phyloP scores from a whole-genome alignment of 495 filamentous ascomycete genomes.

The Daldinia bambusicola region DNA sequence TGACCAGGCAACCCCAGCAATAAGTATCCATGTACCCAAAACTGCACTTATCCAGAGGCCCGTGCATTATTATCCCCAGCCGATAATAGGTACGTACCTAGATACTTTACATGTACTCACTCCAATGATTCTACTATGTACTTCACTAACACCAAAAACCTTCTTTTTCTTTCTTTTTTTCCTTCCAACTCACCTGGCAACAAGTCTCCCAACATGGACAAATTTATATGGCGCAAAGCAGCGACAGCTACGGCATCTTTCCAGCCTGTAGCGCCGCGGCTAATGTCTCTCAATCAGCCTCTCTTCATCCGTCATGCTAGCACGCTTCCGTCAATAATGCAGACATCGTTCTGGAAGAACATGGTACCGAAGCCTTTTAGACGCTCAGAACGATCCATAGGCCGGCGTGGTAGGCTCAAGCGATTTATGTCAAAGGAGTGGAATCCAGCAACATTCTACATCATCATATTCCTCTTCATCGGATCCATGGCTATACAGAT shows the following conservation, averaged over 20 bases:
- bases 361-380: conserved; percentile 67
- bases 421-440: conserved; percentile 71
- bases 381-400: conserved; percentile 22
- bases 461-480: conserved; percentile 88
- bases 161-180: not conserved
- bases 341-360: conserved; percentile 75
- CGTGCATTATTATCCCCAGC: not conserved
- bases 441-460: conserved; percentile 95
- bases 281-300: conserved; percentile 11
- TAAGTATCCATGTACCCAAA: conserved; percentile 1
- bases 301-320: conserved; percentile 37
- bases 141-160: not conserved
- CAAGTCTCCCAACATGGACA: conserved; percentile 36
- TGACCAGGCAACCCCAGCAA: conserved; percentile 11
- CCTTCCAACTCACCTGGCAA: not conserved
- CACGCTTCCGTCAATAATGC: conserved; percentile 65
- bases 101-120: not conserved
- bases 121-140: not conserved
- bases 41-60: not conserved
- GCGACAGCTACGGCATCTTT: conserved; percentile 12
- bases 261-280: not conserved
- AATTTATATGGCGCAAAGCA: conserved; percentile 29
- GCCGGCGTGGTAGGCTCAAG: conserved; percentile 37
- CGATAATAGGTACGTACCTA: not conserved
- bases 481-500: conserved; percentile 94